Evolutionary conservation across 805 yeast genomes (phyloP), one percentile per base, ranked within the genome.

Genomic region (Lipomyces anomalus): DNA sequence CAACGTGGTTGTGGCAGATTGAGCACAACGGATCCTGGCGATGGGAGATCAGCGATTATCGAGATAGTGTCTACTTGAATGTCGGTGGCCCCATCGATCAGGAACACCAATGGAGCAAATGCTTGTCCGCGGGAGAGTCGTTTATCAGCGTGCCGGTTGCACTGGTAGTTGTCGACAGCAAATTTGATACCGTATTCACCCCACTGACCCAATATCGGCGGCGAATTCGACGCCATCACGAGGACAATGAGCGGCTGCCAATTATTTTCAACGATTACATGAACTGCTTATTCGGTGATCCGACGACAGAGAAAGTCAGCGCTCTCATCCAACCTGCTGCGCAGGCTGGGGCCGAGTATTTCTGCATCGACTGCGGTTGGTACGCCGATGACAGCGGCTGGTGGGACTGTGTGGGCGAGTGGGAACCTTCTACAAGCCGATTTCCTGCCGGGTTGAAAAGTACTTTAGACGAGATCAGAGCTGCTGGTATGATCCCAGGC

Each of bases 241-340:
- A 17, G 16, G 36, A 33, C 36, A 33, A 33, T 21, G 16, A 33
- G 18, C 7, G 16, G 36, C 36, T 33, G 16, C 16, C 36, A 6
- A n/a, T 33, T 9, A 33, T 33, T 6, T 33, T 33, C 36, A 33
- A 33, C 16, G 36, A 33, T n/a, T 33, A 33, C 36, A 33, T 33
- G 36, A 33, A 33, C 16, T 33, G 36, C 18, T 21, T 33, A 16
- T 16, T 33, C 20, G 36, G 36, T n/a, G 36, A 33, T 33, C 36
- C 36, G 6, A n/a, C 7, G 9, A 21, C n/a, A n/a, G 36, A 33
- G 13, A 33, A 33, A n/a, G 18, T 33, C 7, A n/a, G 7, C 9
- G 16, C 7, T 9, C 36, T 33, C 20, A 6, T 33, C 9, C 16
- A 6, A 21, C 16, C 36, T 9, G 36, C 18, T 17, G 16, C 18